Evolutionary conservation across 164 flowering plant genomes (phyloP).

Genomic region (Vitis amurensis): DNA sequence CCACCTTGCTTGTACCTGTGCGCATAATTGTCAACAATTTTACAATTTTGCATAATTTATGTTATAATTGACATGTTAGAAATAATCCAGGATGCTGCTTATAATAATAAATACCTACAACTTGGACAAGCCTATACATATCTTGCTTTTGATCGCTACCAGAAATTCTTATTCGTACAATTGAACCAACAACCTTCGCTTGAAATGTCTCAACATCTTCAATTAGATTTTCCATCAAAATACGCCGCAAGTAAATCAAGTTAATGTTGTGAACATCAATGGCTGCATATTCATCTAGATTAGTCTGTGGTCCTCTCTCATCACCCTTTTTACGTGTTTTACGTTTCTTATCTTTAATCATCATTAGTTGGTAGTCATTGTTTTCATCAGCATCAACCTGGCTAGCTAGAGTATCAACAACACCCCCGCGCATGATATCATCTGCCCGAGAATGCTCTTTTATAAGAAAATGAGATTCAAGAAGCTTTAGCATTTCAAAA

Average conservation of each 20-base stretch:
- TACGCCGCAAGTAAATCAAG: conserved; percentile 62
- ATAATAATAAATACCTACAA: conserved; percentile 55
- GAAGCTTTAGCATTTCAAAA: conserved; percentile 94
- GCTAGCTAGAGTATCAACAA: conserved; percentile 11
- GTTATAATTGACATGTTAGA: not conserved
- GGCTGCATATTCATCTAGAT: conserved; percentile 60
- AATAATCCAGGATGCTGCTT: not conserved
- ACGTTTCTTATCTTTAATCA: conserved; percentile 30
- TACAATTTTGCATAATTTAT: not conserved
- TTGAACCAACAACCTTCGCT: conserved; percentile 73
- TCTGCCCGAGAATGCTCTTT: conserved; percentile 47
- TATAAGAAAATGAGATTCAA: conserved; percentile 71
- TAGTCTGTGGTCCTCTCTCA: conserved; percentile 26
- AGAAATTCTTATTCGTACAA: conserved; percentile 79
- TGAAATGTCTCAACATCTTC: conserved; percentile 63
- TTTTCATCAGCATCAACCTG: conserved; percentile 15
- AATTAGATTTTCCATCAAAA: conserved; percentile 69
- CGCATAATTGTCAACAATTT: conserved; percentile 1
- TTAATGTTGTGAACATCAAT: conserved; percentile 61
- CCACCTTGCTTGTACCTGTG: conserved; percentile 43
- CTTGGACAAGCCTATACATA: conserved; percentile 87
- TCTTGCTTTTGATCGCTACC: conserved; percentile 77
- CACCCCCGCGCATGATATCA: conserved; percentile 32
- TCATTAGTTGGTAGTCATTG: conserved; percentile 27
- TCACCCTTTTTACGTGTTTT: conserved; percentile 35